Conservation (phyloP, 148 eudicot genomes). For the Agrostemma githago region DNA sequence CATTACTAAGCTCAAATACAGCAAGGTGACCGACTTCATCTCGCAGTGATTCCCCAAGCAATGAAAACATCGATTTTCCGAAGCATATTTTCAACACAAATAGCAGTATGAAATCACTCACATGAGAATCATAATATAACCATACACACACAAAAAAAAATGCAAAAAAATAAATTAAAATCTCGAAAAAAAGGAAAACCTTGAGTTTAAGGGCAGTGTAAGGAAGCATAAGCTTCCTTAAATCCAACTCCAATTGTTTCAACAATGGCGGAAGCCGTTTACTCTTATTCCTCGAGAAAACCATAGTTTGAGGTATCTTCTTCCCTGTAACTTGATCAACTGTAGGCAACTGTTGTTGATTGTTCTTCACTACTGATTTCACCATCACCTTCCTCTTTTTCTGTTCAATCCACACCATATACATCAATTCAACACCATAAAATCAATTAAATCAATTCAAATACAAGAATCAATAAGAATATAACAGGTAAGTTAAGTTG, state of each 20-base stretch:
- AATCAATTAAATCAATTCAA: not conserved
- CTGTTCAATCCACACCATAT: conserved; percentile 3
- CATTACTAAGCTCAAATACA: not conserved
- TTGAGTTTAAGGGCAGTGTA: conserved; percentile 85
- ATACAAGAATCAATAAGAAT: not conserved
- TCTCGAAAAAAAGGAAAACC: conserved; percentile 27
- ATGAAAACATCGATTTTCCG: not conserved
- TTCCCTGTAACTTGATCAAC: conserved; percentile 82
- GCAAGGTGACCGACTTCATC: too few relatives aligned
- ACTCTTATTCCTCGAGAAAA: conserved; percentile 60
- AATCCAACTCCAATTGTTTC: conserved; percentile 62
- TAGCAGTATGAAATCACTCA: not conserved
- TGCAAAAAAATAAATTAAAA: not conserved
- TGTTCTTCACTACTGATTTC: conserved; percentile 40
- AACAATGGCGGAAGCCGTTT: conserved; percentile 54
- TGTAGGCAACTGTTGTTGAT: conserved; percentile 34
- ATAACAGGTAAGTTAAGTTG: not conserved
- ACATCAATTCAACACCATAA: too few relatives aligned
- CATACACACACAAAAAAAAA: not conserved
- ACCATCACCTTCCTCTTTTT: conserved; percentile 43
- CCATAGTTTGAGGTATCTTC: conserved; percentile 82
- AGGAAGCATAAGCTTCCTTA: conserved; percentile 87
- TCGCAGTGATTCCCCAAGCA: not conserved
- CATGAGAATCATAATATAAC: not conserved
- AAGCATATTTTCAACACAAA: too few relatives aligned